Conservation (phyloP, 805 yeast genomes). For the Starmerella scarabaei region DNA sequence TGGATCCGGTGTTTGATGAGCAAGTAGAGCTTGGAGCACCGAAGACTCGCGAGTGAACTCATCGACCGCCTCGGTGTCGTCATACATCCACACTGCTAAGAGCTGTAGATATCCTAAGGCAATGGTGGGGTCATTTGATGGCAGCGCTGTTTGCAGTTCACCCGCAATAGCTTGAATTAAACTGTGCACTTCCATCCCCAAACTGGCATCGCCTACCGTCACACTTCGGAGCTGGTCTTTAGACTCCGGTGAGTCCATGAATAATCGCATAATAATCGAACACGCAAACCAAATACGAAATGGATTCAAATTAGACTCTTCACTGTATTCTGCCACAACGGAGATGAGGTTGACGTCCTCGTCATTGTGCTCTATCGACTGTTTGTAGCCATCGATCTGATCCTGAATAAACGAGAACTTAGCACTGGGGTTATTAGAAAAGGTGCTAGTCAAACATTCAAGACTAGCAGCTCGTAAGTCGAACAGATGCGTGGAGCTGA, state of each 20-base stretch:
- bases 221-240: slow-evolving; percentile 30
- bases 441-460: slow-evolving; percentile 51
- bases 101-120: slow-evolving; percentile 68
- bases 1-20: slow-evolving; percentile 45
- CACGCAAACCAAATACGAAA: slow-evolving; percentile 78
- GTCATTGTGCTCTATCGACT: slow-evolving; percentile 2
- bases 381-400: slow-evolving; percentile 40
- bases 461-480: slow-evolving; percentile 67
- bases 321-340: slow-evolving; percentile 63
- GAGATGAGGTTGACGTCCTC: slow-evolving; percentile 48
- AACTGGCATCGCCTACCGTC: slow-evolving; percentile 38
- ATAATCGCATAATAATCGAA: slow-evolving; percentile 46
- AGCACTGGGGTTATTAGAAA: slow-evolving; percentile 49
- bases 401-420: slow-evolving; percentile 49
- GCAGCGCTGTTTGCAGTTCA: slow-evolving; percentile 47
- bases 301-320: slow-evolving; percentile 63
- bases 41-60: slow-evolving; percentile 61
- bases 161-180: slow-evolving; percentile 70
- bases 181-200: slow-evolving; percentile 54
- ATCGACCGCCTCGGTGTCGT: slow-evolving; percentile 59
- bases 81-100: slow-evolving; percentile 63
- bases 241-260: slow-evolving; percentile 31
- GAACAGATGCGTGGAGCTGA: slow-evolving; percentile 74
- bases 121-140: slow-evolving; percentile 52
- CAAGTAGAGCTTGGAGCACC: slow-evolving; percentile 51